Base-by-base conservation (phyloP, 2,329 filamentous ascomycete species). In the Aspergillus persii region DNA sequence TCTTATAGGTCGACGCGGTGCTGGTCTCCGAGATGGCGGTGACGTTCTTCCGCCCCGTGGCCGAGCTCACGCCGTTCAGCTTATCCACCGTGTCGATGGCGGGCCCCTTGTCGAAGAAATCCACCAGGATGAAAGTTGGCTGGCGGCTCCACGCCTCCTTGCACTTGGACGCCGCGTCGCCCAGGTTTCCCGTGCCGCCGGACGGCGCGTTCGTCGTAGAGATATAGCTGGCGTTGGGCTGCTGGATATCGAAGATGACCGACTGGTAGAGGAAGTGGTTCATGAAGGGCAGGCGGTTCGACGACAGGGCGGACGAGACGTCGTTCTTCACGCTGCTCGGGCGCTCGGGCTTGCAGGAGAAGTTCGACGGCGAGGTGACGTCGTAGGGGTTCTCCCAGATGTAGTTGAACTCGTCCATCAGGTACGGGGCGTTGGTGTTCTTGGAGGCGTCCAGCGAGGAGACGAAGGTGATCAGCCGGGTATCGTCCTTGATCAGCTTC, bases 211-310 rank as follows among this genome's bases (percentile, higher is more conserved):
- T 94, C 46, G 89, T 91, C 8, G 80, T 83, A 8, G 77, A 76
- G 63, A 89, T 83, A 66, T 83, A 79, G 62, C 77, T 80, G n/a
- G 83, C 78, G 64, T 89, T 84, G 2, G 89, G 89, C 46, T 86
- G 78, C 63, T 84, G 76, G 67, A 91, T 84, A 60, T 79, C 80
- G 3, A 81, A 74, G 18, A 80, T 73, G 26, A 56, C 54, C 86
- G 70, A 4, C 71, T 75, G 58, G 78, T 93, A 87, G 55, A 89
- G 82, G 79, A 95, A 94, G 77, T 95, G 91, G 80, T 95, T 95
- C 79, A 91, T 82, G 8, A 95, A 79, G 29, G 90, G 86, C 72
- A 95, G 82, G 66, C 86, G 82, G 65, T 84, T 84, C 1, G 81
- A 80, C 0, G 79, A 69, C 29, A 89, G 69, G 1, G 88, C 89